Conservation (phyloP, 805 yeast genomes). For the Scheffersomyces stipitis region DNA sequence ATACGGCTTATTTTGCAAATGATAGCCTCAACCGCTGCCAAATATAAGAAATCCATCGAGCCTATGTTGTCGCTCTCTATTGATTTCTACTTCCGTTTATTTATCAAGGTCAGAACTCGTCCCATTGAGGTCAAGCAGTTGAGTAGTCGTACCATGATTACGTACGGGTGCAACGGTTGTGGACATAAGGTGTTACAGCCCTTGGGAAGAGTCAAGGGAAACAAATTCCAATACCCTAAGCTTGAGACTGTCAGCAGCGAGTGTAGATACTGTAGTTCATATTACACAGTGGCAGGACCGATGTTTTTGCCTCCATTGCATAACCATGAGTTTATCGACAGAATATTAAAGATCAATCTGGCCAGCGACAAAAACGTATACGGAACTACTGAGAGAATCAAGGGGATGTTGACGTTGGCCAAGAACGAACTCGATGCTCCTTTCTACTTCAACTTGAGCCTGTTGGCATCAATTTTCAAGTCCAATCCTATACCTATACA, state of each 20-base stretch:
- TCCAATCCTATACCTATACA: conserved; percentile 82
- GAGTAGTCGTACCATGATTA: conserved; percentile 72
- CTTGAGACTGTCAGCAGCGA: conserved; percentile 18
- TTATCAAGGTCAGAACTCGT: conserved; percentile 72
- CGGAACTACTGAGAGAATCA: conserved; percentile 79
- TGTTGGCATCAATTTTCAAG: conserved; percentile 70
- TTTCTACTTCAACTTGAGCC: conserved; percentile 82
- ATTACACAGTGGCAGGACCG: conserved; percentile 87
- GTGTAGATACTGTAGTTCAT: conserved; percentile 73
- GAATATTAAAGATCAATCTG: conserved; percentile 56
- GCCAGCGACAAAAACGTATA: conserved; percentile 56
- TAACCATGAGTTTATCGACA: conserved; percentile 61
- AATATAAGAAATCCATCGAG: conserved; percentile 81
- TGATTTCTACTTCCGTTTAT: conserved; percentile 88
- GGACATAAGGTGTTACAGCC: conserved; percentile 69
- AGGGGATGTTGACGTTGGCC: conserved; percentile 92
- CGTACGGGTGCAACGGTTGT: conserved; percentile 87
- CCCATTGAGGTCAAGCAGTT: conserved; percentile 82
- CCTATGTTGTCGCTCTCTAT: conserved; percentile 85
- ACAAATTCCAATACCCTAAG: conserved; percentile 56
- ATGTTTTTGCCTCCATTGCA: conserved; percentile 84
- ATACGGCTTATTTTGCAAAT: conserved; percentile 76
- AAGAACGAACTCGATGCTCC: conserved; percentile 62
- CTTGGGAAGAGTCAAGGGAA: conserved; percentile 57
- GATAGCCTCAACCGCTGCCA: conserved; percentile 82